These are phyloP conservation scores for Nadsonia commutata DNA, from an alignment of 1,139 yeast genomes.

Conservation along the genomic window DNA sequence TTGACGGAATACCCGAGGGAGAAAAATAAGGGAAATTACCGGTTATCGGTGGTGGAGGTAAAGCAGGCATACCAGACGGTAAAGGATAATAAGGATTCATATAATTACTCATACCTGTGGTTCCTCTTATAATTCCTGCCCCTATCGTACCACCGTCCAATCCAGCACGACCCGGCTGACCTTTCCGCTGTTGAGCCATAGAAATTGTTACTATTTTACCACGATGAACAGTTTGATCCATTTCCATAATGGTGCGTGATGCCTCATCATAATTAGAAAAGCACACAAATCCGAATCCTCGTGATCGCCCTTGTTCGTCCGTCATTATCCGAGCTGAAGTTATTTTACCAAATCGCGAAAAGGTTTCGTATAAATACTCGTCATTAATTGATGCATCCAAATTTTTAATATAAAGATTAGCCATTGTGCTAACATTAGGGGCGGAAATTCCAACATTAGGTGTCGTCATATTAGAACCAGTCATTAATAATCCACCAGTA, in stretches of 20 bases:
- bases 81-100: no score
- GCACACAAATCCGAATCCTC: conserved; percentile 92
- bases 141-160: no score
- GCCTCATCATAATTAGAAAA: conserved; percentile 88
- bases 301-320: conserved; percentile 73
- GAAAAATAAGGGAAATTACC: no score
- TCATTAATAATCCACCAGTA: no score
- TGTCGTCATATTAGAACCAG: conserved; percentile 17
- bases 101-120: no score
- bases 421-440: conserved; percentile 68
- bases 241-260: conserved; percentile 77
- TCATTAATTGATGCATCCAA: conserved; percentile 74
- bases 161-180: not conserved
- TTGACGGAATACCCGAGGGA: no score
- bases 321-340: conserved; percentile 86
- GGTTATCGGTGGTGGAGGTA: no score
- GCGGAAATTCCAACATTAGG: conserved; percentile 2
- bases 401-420: conserved; percentile 80
- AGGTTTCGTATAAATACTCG: conserved; percentile 66
- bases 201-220: not conserved
- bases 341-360: conserved; percentile 72
- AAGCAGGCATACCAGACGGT: no score
- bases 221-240: conserved; percentile 23
- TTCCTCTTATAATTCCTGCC: no score
- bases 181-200: not conserved